phyloP scores from a whole-genome alignment of 176 grass and related monocot genomes.

The Alopecurus myosuroides region DNA sequence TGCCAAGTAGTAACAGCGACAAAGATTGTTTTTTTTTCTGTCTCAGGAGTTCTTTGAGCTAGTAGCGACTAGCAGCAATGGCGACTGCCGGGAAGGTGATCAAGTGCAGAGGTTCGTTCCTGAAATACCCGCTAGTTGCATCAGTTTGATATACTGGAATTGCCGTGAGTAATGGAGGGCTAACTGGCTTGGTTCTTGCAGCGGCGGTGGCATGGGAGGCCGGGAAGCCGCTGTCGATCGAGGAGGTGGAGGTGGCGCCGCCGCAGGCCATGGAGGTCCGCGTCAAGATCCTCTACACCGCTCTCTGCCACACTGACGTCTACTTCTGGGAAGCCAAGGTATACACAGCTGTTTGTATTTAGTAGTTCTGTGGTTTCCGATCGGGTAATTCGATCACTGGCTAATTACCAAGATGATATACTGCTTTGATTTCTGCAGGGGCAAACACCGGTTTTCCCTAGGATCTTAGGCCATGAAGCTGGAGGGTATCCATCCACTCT shows the following conservation, averaged over 20 bases:
- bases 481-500: constrained; percentile 50
- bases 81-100: too few relatives aligned
- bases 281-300: constrained; percentile 77
- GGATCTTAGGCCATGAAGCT: constrained; percentile 92
- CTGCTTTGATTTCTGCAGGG: constrained; percentile 37
- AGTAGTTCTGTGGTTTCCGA: neutral
- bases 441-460: constrained; percentile 86
- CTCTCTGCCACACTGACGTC: constrained; percentile 92
- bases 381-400: neutral
- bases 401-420: neutral
- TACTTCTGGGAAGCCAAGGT: constrained; percentile 99
- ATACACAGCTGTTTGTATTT: neutral
- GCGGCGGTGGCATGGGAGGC: constrained; percentile 91
- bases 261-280: constrained; percentile 86
- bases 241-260: constrained; percentile 87
- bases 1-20: neutral
- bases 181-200: neutral
- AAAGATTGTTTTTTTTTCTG: neutral
- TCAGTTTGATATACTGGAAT: neutral
- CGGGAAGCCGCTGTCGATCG: constrained; percentile 69
- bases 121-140: too few relatives aligned
- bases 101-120: too few relatives aligned
- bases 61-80: neutral
- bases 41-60: neutral
- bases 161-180: too few relatives aligned